Percentiles rank a stretch among this genome's conserved stretches.
Conservation (phyloP, 2,329 filamentous ascomycete species). For the Apiospora arundinis region DNA sequence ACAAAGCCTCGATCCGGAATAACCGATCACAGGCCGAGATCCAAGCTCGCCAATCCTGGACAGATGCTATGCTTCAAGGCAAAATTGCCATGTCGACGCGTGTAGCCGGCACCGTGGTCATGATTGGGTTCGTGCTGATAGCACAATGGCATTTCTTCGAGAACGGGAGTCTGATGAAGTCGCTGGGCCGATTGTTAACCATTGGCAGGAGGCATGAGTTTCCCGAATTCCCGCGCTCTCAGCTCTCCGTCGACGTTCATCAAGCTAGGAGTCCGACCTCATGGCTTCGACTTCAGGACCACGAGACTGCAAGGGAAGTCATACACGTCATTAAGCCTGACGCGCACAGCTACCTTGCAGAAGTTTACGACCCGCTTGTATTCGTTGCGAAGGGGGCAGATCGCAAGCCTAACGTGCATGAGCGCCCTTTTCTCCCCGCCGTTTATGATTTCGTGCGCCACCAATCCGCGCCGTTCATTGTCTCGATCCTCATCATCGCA, state of each 20-base stretch:
- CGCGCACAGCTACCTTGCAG: conserved; percentile 74
- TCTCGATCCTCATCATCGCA: conserved; percentile 67
- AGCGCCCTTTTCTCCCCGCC: conserved; percentile 59
- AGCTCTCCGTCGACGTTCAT: conserved; percentile 67
- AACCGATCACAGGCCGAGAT: conserved; percentile 34
- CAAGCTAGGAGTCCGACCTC: conserved; percentile 78
- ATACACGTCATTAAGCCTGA: conserved; percentile 77
- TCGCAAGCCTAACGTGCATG: conserved; percentile 60
- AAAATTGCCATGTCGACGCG: conserved; percentile 72
- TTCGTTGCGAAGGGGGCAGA: conserved; percentile 74
- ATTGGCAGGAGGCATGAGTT: conserved; percentile 38
- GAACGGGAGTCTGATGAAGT: conserved; percentile 52
- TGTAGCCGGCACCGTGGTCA: conserved; percentile 75
- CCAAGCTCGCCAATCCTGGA: conserved; percentile 57
- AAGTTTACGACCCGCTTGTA: conserved; percentile 76
- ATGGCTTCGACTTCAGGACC: conserved; percentile 79
- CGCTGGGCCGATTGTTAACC: conserved; percentile 43
- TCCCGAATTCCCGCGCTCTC: conserved; percentile 37
- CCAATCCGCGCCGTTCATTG: conserved; percentile 63
- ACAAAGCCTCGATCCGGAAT: conserved; percentile 56
- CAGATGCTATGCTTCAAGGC: conserved; percentile 67
- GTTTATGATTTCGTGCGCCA: conserved; percentile 72
- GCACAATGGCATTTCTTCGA: conserved; percentile 82
- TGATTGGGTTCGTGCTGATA: conserved; percentile 74
- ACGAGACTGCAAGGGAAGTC: conserved; percentile 78